Evolutionary conservation across 129 eudicot genomes (phyloP).

Genomic region (Logfia minima): DNA sequence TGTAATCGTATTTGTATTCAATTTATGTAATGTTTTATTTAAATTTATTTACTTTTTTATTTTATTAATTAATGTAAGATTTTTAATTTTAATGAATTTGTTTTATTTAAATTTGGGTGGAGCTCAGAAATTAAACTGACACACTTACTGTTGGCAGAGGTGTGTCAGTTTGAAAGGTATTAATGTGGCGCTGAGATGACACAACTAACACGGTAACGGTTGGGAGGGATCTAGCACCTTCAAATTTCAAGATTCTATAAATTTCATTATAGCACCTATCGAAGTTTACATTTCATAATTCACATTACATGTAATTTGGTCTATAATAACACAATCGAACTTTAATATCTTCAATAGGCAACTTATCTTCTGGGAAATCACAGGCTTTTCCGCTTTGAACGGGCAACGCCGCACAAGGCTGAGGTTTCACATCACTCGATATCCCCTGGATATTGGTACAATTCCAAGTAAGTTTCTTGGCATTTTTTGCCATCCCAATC

Average conservation of each 20-base stretch:
- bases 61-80: too few relatives aligned
- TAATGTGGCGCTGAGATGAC: too few relatives aligned
- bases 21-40: too few relatives aligned
- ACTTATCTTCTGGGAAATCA: constrained; percentile 55
- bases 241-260: background rate
- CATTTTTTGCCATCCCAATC: constrained; percentile 45
- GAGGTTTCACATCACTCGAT: constrained; percentile 74
- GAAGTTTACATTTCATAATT: constrained; percentile 19
- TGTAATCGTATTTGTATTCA: too few relatives aligned
- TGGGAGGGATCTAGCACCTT: background rate
- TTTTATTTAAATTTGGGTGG: too few relatives aligned
- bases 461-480: constrained; percentile 77
- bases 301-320: constrained; percentile 32
- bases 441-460: constrained; percentile 71
- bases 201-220: too few relatives aligned
- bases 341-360: constrained; percentile 64
- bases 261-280: constrained; percentile 3
- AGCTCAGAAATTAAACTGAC: too few relatives aligned
- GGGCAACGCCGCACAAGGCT: constrained; percentile 54
- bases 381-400: constrained; percentile 51
- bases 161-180: too few relatives aligned
- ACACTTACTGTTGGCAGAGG: too few relatives aligned
- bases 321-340: constrained; percentile 55
- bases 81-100: too few relatives aligned
- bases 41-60: too few relatives aligned